phyloP scores from a whole-genome alignment of 129 eudicot species.

The Flaveria trinervia region DNA sequence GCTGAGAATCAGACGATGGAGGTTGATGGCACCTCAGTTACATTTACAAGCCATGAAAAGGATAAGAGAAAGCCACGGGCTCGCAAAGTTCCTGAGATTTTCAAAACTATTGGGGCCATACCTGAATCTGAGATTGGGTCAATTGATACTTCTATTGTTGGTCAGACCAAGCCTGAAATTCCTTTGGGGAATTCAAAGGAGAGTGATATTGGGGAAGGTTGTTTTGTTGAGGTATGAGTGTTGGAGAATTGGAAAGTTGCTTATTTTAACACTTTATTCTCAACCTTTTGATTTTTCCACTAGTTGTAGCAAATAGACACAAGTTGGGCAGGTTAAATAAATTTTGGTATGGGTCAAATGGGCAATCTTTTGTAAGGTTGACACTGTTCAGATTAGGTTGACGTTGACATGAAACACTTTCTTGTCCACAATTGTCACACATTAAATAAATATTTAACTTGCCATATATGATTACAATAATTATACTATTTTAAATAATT shows the following conservation, averaged over 20 bases:
- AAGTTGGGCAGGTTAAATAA: background rate
- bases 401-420: background rate
- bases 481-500: background rate
- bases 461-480: background rate
- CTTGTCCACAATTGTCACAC: background rate
- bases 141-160: slow-evolving; percentile 25
- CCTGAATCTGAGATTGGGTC: slow-evolving; percentile 44
- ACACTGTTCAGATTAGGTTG: background rate
- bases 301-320: slow-evolving; percentile 9
- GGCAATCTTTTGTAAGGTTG: background rate
- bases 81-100: slow-evolving; percentile 37
- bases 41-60: slow-evolving; percentile 36
- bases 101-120: slow-evolving; percentile 38
- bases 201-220: slow-evolving; percentile 56
- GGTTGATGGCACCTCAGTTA: slow-evolving; percentile 35
- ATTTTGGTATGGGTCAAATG: slow-evolving; percentile 12
- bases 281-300: background rate
- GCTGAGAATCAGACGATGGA: slow-evolving; percentile 27
- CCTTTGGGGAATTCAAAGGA: slow-evolving; percentile 26
- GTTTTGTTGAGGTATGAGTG: slow-evolving; percentile 76
- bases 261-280: slow-evolving; percentile 9
- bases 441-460: background rate
- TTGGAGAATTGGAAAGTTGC: slow-evolving; percentile 8
- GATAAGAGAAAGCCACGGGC: slow-evolving; percentile 40
- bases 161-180: slow-evolving; percentile 22